phyloP scores from a whole-genome alignment of 352 stramenopile genomes.

The Phytophthora europaea region DNA sequence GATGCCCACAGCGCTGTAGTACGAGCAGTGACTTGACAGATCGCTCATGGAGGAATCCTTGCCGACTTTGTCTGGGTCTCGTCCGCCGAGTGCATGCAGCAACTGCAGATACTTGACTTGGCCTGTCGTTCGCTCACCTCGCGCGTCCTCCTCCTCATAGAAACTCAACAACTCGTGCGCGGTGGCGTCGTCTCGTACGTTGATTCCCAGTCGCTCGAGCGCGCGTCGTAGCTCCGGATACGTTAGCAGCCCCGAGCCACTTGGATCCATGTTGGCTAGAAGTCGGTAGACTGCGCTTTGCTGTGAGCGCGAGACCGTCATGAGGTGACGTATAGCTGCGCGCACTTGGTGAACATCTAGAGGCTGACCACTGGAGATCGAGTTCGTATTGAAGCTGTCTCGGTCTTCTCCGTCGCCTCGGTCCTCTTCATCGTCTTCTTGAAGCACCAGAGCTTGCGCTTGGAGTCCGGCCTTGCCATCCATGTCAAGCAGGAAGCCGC shows the following conservation, averaged over 20 bases:
- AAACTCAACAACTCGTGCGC: slow-evolving; percentile 50
- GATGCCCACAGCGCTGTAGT: slow-evolving; percentile 80
- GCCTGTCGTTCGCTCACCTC: slow-evolving; percentile 47
- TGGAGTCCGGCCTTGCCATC: slow-evolving; percentile 60
- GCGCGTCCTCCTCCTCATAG: slow-evolving; percentile 71
- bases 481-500: slow-evolving; percentile 75
- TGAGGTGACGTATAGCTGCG: slow-evolving; percentile 60
- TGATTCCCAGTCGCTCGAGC: slow-evolving; percentile 66
- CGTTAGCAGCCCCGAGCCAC: slow-evolving; percentile 58
- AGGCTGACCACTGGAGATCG: background rate
- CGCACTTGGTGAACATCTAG: slow-evolving; percentile 60
- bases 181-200: slow-evolving; percentile 45
- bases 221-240: slow-evolving; percentile 71
- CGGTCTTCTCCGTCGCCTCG: slow-evolving; percentile 20
- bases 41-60: slow-evolving; percentile 73
- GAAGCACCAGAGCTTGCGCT: slow-evolving; percentile 62
- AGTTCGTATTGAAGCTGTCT: slow-evolving; percentile 36
- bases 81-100: slow-evolving; percentile 67
- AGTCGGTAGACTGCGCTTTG: slow-evolving; percentile 74
- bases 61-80: slow-evolving; percentile 62
- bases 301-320: slow-evolving; percentile 52
- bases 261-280: slow-evolving; percentile 66
- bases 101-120: slow-evolving; percentile 74
- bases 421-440: slow-evolving; percentile 59
- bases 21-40: slow-evolving; percentile 80